Conservation (phyloP, 148 eudicot genomes). For the Dianthus caryophyllus region DNA sequence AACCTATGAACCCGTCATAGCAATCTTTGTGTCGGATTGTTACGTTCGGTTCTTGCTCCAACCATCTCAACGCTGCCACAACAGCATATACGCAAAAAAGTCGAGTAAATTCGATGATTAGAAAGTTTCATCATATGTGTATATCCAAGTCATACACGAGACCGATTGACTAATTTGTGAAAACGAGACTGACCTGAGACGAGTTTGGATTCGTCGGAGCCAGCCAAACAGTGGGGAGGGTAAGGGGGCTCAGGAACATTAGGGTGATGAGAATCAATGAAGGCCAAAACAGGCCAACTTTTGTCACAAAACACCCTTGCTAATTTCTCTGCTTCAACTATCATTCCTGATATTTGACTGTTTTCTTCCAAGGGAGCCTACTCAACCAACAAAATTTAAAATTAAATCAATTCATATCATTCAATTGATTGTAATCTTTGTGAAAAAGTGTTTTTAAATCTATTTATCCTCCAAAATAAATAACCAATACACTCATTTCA, state of each 20-base stretch:
- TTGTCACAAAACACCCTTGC: conserved; percentile 59
- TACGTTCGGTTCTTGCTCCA: conserved; percentile 76
- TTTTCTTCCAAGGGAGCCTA: conserved; percentile 70
- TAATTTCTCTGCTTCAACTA: conserved; percentile 58
- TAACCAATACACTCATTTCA: no score
- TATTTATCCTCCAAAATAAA: no score
- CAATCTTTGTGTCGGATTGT: conserved; percentile 80
- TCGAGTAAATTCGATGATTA: no score
- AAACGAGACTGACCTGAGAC: conserved; percentile 55
- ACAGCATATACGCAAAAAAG: no score
- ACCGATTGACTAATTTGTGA: no score
- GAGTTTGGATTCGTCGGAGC: conserved; percentile 70
- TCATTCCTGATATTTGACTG: conserved; percentile 70
- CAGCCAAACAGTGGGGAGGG: conserved; percentile 89
- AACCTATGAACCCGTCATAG: conserved; percentile 92
- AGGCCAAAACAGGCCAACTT: conserved; percentile 77
- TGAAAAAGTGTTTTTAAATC: no score
- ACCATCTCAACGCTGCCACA: conserved; percentile 64
- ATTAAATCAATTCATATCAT: no score
- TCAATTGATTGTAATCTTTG: no score
- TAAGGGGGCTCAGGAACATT: conserved; percentile 85
- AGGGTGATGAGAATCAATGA: conserved; percentile 79
- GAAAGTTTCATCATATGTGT: no score
- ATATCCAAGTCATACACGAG: no score
- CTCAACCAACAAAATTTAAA: background rate